Percentiles rank a stretch among this genome's conserved stretches.
Conservation (phyloP, 2,329 filamentous ascomycete species). For the Talaromyces rugulosus region DNA sequence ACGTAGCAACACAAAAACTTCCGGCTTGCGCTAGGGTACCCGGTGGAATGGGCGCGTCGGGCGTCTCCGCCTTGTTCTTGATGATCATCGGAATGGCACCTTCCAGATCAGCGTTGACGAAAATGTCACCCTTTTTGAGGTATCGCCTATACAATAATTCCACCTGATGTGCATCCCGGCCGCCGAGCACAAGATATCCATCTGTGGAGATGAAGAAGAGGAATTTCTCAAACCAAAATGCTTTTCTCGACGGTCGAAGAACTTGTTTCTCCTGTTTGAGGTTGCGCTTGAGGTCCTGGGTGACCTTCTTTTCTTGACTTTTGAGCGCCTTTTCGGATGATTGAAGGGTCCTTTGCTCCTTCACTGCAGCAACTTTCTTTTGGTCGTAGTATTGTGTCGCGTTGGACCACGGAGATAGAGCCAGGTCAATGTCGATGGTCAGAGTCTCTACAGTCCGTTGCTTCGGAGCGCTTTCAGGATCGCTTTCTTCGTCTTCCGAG, state of each 20-base stretch:
- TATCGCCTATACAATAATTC: conserved; percentile 88
- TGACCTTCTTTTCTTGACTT: conserved; percentile 84
- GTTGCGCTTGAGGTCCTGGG: conserved; percentile 76
- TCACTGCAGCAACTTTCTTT: conserved; percentile 75
- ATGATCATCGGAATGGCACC: conserved; percentile 83
- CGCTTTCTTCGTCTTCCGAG: conserved; percentile 47
- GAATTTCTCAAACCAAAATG: conserved; percentile 97
- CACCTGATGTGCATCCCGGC: conserved; percentile 82
- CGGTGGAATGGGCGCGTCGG: conserved; percentile 83
- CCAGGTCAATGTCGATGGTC: conserved; percentile 78
- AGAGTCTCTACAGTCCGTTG: conserved; percentile 45
- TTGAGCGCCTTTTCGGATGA: conserved; percentile 81
- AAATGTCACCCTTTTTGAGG: conserved; percentile 83
- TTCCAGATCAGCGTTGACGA: conserved; percentile 83
- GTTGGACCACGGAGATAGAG: conserved; percentile 79
- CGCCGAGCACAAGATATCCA: conserved; percentile 80
- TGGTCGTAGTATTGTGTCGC: conserved; percentile 90
- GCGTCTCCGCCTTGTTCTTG: conserved; percentile 75
- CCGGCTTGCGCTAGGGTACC: conserved; percentile 89
- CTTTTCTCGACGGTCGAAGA: conserved; percentile 74
- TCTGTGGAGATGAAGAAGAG: conserved; percentile 93
- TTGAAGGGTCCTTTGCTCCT: conserved; percentile 79
- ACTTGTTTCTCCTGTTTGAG: conserved; percentile 90
- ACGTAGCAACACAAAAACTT: conserved; percentile 76
- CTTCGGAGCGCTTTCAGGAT: conserved; percentile 43